These are phyloP conservation scores for Chaetomium globosum DNA, from an alignment of 2,329 filamentous ascomycete genomes.

Conservation along the genomic window DNA sequence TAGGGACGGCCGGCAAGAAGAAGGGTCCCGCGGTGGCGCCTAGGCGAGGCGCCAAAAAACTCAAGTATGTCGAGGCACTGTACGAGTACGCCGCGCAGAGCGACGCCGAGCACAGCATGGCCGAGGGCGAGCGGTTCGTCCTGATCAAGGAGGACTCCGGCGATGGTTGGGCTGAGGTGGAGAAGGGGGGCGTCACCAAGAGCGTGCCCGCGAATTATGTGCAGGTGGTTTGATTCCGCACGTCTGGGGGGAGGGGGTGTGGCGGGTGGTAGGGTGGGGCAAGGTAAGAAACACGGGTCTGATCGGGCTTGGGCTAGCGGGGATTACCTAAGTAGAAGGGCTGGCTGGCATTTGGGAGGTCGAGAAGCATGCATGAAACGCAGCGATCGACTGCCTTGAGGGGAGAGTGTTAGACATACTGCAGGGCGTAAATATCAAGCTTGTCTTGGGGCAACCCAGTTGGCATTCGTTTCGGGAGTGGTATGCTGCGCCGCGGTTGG, in stretches of 20 bases:
- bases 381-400: neutral
- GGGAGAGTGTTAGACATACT: neutral
- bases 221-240: constrained; percentile 62
- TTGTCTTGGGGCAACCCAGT: constrained; percentile 11
- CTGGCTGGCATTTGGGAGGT: neutral
- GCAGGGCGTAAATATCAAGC: neutral
- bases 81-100: constrained; percentile 89
- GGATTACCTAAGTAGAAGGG: neutral
- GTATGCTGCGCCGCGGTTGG: neutral
- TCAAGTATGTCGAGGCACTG: constrained; percentile 88
- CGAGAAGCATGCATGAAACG: neutral
- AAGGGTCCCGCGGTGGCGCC: constrained; percentile 92
- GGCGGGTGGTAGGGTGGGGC: neutral
- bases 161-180: constrained; percentile 96
- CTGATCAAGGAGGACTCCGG: constrained; percentile 84
- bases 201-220: constrained; percentile 96
- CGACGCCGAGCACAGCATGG: constrained; percentile 86
- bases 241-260: neutral
- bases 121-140: constrained; percentile 87
- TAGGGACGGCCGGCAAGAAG: constrained; percentile 66
- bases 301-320: neutral
- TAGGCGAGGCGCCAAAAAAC: constrained; percentile 85
- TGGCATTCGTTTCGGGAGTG: neutral
- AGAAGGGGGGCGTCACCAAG: constrained; percentile 81
- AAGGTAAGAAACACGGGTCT: neutral